These are phyloP conservation scores for Heliamphora exappendiculata DNA, from an alignment of 148 eudicot species.

Conservation along the genomic window DNA sequence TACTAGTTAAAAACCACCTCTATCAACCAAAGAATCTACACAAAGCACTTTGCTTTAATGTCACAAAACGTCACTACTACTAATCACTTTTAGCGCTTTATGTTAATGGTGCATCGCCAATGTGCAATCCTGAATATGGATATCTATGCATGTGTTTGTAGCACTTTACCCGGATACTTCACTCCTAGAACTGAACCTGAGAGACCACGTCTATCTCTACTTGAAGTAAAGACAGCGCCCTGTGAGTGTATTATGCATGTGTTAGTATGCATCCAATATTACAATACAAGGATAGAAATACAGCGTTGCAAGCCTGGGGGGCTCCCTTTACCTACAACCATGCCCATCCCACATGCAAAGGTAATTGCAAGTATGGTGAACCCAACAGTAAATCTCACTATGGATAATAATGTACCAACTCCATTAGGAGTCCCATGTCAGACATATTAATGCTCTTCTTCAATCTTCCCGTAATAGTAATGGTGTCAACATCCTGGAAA, in stretches of 20 bases:
- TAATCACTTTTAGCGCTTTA: neutral
- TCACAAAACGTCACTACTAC: neutral
- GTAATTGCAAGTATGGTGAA: neutral
- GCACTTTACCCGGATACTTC: too few species aligned
- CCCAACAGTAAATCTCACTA: neutral
- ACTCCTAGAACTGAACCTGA: too few species aligned
- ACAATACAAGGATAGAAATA: neutral
- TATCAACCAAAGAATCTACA: neutral
- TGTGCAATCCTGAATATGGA: neutral
- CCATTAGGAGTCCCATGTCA: neutral
- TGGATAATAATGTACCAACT: neutral
- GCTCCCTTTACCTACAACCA: neutral
- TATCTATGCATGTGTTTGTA: neutral
- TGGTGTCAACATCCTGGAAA: slow-evolving; percentile 8
- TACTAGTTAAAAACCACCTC: neutral
- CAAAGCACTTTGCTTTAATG: neutral
- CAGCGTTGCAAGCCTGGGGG: neutral
- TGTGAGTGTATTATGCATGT: too few species aligned
- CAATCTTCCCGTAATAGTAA: neutral
- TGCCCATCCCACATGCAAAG: neutral
- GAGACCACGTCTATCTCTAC: too few species aligned
- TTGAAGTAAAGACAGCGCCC: too few species aligned
- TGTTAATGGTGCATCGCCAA: neutral
- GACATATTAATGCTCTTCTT: neutral
- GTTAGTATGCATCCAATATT: neutral